phyloP scores from a whole-genome alignment of 345 rosid genomes.

The Limnanthes douglasii region DNA sequence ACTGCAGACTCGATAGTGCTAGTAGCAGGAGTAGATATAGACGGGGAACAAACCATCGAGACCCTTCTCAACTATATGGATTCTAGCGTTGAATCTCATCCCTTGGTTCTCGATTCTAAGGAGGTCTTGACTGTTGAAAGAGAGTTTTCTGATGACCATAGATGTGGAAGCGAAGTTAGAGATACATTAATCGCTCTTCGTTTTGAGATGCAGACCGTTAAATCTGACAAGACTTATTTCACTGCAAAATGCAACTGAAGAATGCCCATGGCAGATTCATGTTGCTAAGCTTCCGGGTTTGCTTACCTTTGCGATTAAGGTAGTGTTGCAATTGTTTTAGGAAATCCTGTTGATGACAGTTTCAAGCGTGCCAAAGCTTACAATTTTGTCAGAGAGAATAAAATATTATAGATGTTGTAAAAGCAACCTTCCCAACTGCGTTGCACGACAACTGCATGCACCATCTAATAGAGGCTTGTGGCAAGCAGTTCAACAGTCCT shows the following conservation, averaged over 20 bases:
- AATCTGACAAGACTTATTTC: slow-evolving; percentile 69
- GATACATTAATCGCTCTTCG: slow-evolving; percentile 63
- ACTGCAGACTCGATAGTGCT: no score
- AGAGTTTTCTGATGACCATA: slow-evolving; percentile 60
- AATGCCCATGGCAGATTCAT: slow-evolving; percentile 69
- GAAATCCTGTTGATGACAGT: slow-evolving; percentile 29
- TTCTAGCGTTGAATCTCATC: slow-evolving; percentile 32
- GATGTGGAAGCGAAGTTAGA: slow-evolving; percentile 69
- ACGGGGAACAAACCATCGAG: slow-evolving; percentile 26
- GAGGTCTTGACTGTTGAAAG: slow-evolving; percentile 46
- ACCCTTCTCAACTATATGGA: slow-evolving; percentile 13
- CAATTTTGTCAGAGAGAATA: slow-evolving; percentile 56
- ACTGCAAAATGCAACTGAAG: slow-evolving; percentile 70
- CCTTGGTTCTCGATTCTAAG: slow-evolving; percentile 8
- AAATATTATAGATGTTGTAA: slow-evolving; percentile 50
- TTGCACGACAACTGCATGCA: slow-evolving; percentile 67
- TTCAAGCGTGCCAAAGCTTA: slow-evolving; percentile 71
- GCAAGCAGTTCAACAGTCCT: slow-evolving; percentile 50
- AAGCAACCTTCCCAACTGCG: slow-evolving; percentile 58
- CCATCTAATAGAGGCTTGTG: slow-evolving; percentile 46
- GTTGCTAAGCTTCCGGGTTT: slow-evolving; percentile 72
- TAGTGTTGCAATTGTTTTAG: slow-evolving; percentile 55
- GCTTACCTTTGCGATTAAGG: slow-evolving; percentile 61
- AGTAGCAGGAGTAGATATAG: slow-evolving; percentile 21
- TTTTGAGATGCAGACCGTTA: slow-evolving; percentile 61